A percentile compares a stretch with the other conserved stretches of the same genome.
These are phyloP conservation scores for Gaertneriomyces sp. DNA, from an alignment of 192 early-diverging fungal species.

Conservation along the genomic window DNA sequence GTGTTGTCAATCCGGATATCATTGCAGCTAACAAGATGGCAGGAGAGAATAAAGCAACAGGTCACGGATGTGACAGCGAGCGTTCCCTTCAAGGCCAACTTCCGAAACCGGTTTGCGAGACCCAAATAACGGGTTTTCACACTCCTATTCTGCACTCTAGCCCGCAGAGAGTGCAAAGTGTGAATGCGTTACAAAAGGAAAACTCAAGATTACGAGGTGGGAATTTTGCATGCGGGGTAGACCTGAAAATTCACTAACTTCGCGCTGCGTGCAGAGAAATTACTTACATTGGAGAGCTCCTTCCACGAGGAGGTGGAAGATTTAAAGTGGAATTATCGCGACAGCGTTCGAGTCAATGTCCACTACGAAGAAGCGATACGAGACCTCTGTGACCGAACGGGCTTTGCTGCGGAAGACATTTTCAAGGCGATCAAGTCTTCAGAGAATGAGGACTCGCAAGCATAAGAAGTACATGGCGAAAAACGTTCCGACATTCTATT, in stretches of 20 bases:
- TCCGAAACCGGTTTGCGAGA: no score
- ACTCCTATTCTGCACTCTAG: no score
- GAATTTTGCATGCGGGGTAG: neutral
- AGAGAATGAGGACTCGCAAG: no score
- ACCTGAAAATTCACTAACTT: neutral
- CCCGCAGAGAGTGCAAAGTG: no score
- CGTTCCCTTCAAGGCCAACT: no score
- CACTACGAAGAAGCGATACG: conserved; percentile 40
- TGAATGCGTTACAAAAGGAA: conserved; percentile 20
- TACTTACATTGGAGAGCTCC: conserved; percentile 24
- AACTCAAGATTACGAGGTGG: conserved; percentile 19
- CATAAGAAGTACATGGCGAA: no score
- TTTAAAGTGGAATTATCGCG: conserved; percentile 36
- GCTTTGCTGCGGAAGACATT: conserved; percentile 8
- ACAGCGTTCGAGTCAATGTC: conserved; percentile 32
- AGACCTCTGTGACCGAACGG: conserved; percentile 5
- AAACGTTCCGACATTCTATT: no score
- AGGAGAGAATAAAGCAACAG: no score
- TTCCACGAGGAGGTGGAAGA: conserved; percentile 40
- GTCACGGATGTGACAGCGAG: no score
- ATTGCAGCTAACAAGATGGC: no score
- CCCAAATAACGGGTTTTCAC: no score
- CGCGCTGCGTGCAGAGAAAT: conserved; percentile 12
- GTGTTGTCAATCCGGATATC: no score
- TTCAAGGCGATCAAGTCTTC: neutral